Evolutionary conservation across 345 rosid genomes (phyloP).

Genomic region (Fremontodendron californicum): DNA sequence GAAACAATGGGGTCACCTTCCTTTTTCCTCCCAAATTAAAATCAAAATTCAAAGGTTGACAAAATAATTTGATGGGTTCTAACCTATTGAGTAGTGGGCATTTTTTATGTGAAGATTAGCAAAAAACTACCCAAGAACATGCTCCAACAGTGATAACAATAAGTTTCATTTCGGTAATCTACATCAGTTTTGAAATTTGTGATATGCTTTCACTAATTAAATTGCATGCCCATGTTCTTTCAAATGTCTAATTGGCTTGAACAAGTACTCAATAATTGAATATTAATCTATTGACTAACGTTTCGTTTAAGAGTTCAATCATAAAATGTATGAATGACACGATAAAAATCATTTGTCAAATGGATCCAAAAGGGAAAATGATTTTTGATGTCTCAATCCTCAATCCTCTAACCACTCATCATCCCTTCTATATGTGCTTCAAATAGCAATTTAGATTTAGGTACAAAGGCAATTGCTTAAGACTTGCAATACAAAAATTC

Average conservation of each 20-base stretch:
- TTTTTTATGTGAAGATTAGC: not conserved
- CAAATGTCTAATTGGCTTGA: slow-evolving; percentile 5
- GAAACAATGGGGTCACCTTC: not conserved
- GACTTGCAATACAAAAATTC: too few relatives aligned
- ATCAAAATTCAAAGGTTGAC: not conserved
- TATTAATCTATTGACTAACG: not conserved
- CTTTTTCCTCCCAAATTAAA: not conserved
- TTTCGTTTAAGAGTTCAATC: too few relatives aligned
- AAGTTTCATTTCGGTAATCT: slow-evolving; percentile 11
- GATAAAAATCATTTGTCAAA: not conserved
- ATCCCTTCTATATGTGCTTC: not conserved
- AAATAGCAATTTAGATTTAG: too few relatives aligned
- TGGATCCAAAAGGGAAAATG: not conserved
- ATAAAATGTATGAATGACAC: too few relatives aligned
- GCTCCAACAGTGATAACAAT: not conserved
- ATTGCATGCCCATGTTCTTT: slow-evolving; percentile 4
- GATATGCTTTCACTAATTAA: not conserved
- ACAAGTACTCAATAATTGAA: slow-evolving; percentile 5
- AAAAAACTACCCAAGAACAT: not conserved
- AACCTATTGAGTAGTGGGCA: not conserved
- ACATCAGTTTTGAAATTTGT: not conserved
- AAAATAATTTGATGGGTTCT: not conserved
- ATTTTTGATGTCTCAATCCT: not conserved
- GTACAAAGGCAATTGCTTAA: too few relatives aligned
- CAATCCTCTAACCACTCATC: not conserved